Conservation (phyloP, 352 stramenopile genomes). For the Phytophthora aleatoria region DNA sequence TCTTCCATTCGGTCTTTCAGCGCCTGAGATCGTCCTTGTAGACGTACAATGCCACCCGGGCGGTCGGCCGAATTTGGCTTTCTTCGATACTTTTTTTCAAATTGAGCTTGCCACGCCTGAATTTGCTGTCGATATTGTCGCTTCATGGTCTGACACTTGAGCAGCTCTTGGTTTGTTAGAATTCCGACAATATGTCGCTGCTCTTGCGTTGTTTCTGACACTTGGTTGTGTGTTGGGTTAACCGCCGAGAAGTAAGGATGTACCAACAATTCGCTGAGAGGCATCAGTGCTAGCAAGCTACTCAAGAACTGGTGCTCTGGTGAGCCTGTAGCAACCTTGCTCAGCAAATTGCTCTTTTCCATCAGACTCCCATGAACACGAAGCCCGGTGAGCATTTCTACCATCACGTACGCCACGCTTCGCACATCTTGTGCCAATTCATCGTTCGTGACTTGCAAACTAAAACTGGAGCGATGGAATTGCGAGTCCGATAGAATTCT, state of each 20-base stretch:
- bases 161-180: slow-evolving; percentile 53
- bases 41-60: slow-evolving; percentile 36
- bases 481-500: slow-evolving; percentile 42
- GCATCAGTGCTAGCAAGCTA: slow-evolving; percentile 29
- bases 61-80: slow-evolving; percentile 46
- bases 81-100: slow-evolving; percentile 58
- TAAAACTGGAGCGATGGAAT: slow-evolving; percentile 35
- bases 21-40: slow-evolving; percentile 41
- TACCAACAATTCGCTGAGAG: slow-evolving; percentile 17
- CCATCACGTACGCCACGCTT: slow-evolving; percentile 62
- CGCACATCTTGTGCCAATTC: slow-evolving; percentile 42
- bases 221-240: neutral
- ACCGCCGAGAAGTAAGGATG: slow-evolving; percentile 27
- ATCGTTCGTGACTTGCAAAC: slow-evolving; percentile 14
- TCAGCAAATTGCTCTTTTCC: slow-evolving; percentile 37
- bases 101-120: slow-evolving; percentile 51
- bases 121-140: slow-evolving; percentile 47
- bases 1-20: slow-evolving; percentile 47
- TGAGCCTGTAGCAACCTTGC: slow-evolving; percentile 24
- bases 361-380: slow-evolving; percentile 41
- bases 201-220: slow-evolving; percentile 16
- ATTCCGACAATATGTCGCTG: slow-evolving; percentile 36
- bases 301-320: slow-evolving; percentile 39
- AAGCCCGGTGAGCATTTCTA: slow-evolving; percentile 63
- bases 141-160: slow-evolving; percentile 43